Evolutionary conservation across 2,329 filamentous ascomycete genomes (phyloP).

Genomic region (Sporothrix luriei): DNA sequence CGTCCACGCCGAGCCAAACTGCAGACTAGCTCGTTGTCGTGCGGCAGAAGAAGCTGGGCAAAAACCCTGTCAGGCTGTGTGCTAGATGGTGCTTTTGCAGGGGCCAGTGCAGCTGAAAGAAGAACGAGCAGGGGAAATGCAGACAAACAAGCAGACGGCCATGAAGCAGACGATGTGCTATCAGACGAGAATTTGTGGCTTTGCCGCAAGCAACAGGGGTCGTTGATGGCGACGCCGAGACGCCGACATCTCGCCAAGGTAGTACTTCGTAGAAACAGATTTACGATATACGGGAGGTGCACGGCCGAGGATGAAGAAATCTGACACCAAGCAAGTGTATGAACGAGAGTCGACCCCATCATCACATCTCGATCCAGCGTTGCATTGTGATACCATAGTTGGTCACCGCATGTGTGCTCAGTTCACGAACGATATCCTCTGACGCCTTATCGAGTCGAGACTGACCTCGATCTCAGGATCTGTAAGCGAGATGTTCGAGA

Average conservation of each 20-base stretch:
- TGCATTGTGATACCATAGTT: not conserved
- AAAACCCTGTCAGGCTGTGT: constrained; percentile 30
- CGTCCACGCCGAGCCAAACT: not conserved
- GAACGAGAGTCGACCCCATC: not conserved
- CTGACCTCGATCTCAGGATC: too few relatives aligned
- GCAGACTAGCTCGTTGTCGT: constrained; percentile 12
- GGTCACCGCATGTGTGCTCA: not conserved
- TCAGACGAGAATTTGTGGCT: not conserved
- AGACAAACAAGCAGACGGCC: not conserved
- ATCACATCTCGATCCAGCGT: constrained; percentile 16
- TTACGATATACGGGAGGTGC: not conserved
- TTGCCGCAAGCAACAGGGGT: constrained; percentile 5
- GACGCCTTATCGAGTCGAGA: too few relatives aligned
- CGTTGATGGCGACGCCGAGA: not conserved
- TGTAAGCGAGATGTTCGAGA: too few relatives aligned
- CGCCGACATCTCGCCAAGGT: not conserved
- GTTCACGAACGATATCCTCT: too few relatives aligned
- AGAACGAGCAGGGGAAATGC: not conserved
- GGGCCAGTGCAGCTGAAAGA: constrained; percentile 28
- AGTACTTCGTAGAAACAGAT: not conserved
- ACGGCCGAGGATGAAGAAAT: constrained; percentile 3
- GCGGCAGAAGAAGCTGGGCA: constrained; percentile 14
- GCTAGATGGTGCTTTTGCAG: constrained; percentile 15
- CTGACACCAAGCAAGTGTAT: not conserved
- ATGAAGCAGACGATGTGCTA: not conserved